Evolutionary conservation across 345 rosid genomes (phyloP).

Genomic region (Salix arbutifolia): DNA sequence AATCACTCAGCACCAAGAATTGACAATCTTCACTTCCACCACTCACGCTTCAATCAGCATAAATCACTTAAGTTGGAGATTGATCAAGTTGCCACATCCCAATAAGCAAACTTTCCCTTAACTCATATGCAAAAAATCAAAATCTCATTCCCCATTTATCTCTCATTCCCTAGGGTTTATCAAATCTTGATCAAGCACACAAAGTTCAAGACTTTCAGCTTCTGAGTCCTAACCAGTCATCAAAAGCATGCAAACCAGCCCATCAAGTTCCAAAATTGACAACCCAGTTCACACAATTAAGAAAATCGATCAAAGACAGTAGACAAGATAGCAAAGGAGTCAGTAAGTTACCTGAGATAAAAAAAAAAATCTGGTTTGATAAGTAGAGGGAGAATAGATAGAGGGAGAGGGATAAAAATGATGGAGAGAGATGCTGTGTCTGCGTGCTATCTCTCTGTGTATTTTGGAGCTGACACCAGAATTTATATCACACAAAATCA

Average conservation of each 20-base stretch:
- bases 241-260: neutral
- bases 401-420: neutral
- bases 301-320: neutral
- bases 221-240: neutral
- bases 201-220: neutral
- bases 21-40: neutral
- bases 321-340: neutral
- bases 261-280: neutral
- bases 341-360: neutral
- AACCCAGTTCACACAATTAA: neutral
- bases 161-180: constrained; percentile 3
- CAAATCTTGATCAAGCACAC: neutral
- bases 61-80: neutral
- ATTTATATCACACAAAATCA: neutral
- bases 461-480: constrained; percentile 4
- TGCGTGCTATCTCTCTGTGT: neutral
- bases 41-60: neutral
- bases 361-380: neutral
- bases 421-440: neutral
- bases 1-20: neutral
- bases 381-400: neutral
- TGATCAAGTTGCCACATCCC: neutral
- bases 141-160: neutral
- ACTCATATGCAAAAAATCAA: neutral
- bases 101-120: neutral